Evolutionary conservation across 1,284 basidiomycete genomes (phyloP).

Genomic region (Chalciporus sp.): DNA sequence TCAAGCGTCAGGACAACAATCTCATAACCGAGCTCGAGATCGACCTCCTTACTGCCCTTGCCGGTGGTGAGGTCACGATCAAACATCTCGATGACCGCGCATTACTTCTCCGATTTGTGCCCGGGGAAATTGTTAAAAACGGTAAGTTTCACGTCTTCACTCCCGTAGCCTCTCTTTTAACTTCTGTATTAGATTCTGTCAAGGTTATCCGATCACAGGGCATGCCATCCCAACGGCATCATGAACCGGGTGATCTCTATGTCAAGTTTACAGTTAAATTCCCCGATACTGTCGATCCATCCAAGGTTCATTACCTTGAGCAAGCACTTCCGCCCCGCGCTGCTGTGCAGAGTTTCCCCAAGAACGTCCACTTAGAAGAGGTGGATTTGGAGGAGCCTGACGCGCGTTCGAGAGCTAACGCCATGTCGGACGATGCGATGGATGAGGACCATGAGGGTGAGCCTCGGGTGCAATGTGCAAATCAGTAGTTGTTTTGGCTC

Average conservation of each 20-base stretch:
- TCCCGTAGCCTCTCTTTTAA: neutral
- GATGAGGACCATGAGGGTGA: conserved; percentile 81
- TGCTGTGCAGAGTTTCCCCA: conserved; percentile 69
- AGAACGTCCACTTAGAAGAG: conserved; percentile 80
- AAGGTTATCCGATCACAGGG: conserved; percentile 95
- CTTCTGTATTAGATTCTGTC: conserved; percentile 61
- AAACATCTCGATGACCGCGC: conserved; percentile 94
- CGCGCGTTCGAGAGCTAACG: conserved; percentile 67
- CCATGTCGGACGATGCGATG: conserved; percentile 69
- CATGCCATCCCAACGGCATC: conserved; percentile 98
- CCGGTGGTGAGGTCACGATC: conserved; percentile 89
- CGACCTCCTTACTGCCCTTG: conserved; percentile 93
- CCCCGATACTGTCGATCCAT: conserved; percentile 80
- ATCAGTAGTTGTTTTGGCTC: conserved; percentile 55
- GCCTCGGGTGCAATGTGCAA: conserved; percentile 82
- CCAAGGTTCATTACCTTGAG: conserved; percentile 79
- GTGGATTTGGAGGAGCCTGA: conserved; percentile 85
- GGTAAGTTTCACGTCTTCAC: conserved; percentile 54
- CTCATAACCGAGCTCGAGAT: conserved; percentile 87
- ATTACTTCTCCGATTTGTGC: conserved; percentile 81
- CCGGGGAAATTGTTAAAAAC: conserved; percentile 94
- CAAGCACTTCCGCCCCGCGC: conserved; percentile 83
- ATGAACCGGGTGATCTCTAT: conserved; percentile 94
- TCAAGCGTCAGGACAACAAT: conserved; percentile 94
- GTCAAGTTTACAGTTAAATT: conserved; percentile 89